phyloP scores from a whole-genome alignment of 2,329 filamentous ascomycete genomes.

The Hypoxylon sp. region DNA sequence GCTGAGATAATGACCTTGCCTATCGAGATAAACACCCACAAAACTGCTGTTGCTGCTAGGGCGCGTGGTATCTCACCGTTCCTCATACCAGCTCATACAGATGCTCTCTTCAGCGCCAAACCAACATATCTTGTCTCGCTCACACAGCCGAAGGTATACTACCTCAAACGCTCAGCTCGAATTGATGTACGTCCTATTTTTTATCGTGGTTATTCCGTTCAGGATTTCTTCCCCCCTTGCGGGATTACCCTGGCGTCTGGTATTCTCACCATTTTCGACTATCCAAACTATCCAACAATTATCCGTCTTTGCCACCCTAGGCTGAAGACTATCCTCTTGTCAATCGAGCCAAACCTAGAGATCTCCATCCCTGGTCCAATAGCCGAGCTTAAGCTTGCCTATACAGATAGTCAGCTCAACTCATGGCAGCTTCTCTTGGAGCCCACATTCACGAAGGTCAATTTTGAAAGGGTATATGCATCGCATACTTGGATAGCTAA shows the following conservation, averaged over 20 bases:
- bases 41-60: neutral
- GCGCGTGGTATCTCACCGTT: neutral
- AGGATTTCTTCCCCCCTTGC: constrained; percentile 9
- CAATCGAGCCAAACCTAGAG: neutral
- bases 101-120: neutral
- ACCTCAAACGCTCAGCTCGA: neutral
- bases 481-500: too few relatives aligned
- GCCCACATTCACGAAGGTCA: neutral
- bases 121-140: neutral
- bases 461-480: too few relatives aligned
- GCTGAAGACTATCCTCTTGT: neutral
- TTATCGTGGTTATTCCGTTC: constrained; percentile 3
- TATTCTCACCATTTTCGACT: neutral
- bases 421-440: neutral
- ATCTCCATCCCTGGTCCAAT: too few relatives aligned
- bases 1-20: neutral
- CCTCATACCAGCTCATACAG: neutral
- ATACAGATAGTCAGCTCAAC: neutral
- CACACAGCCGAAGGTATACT: too few relatives aligned
- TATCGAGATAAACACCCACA: neutral
- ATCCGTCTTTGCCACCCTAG: neutral
- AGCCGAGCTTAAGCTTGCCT: neutral
- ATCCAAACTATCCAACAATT: neutral
- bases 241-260: too few relatives aligned
- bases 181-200: neutral